Evolutionary conservation across 495 filamentous ascomycete genomes (phyloP), one percentile per base, ranked within the genome.

Genomic region (Pseudotulostoma volvatum): DNA sequence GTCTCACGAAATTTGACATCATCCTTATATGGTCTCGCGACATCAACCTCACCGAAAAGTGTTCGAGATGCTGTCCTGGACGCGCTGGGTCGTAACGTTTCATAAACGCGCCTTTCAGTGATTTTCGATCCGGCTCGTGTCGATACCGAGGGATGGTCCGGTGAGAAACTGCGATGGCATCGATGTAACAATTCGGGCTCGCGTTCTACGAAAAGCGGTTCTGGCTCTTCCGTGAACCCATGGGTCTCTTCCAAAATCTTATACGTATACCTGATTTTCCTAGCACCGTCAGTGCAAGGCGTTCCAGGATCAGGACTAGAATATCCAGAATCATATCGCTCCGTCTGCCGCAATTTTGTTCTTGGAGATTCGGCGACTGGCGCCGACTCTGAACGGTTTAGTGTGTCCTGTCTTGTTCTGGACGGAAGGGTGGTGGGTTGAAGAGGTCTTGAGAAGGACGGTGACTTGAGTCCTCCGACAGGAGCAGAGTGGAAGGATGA

Each of bases 301-400:
- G 61, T 64, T 23, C 51, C 52, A 30, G 64, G 56, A 33, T 39
- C 41, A n/a, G n/a, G n/a, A 39, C 61, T 67, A 8, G 60, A 66
- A 39, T 67, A 64, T 8, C 62, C 62, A 3, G 65, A 68, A 32
- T 70, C 67, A 18, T 61, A 48, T 37, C 53, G 49, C 3, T 66
- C 57, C 3, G 39, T 18, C 7, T 44, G 39, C 40, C 56, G 42
- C 13, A 55, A 42, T 38, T 55, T 64, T 3, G 63, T 54, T 13
- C 15, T 49, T 40, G 14, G 43, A 45, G 15, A 40, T 46, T 55
- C 55, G 59, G 15, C 45, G 34, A 15, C 46, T 25, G 23, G 58
- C 49, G 25, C 21, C 1, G 44, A 39, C 3, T 49, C 55, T 1
- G 50, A 43, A 18, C 51, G 52, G 34, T 44, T 39, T 23, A 45